Evolutionary conservation across 768 basidiomycete genomes (phyloP).

Genomic region (Tulasnella sp.): DNA sequence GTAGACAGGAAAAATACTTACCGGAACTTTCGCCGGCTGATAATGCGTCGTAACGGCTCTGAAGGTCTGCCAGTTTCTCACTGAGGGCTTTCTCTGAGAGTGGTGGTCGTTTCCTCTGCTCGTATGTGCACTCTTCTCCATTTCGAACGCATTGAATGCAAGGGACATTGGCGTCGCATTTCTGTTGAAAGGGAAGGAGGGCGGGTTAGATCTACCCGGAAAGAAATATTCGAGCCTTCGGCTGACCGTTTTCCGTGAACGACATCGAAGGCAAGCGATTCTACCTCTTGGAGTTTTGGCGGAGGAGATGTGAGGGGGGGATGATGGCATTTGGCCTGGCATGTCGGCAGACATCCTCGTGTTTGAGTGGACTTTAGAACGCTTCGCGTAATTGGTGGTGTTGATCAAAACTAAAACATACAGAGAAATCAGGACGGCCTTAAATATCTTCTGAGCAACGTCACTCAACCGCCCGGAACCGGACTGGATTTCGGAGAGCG

Average conservation of each 20-base stretch:
- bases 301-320: neutral
- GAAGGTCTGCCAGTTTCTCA: constrained; percentile 6
- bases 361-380: too few species aligned
- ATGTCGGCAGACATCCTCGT: too few species aligned
- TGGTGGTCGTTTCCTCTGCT: constrained; percentile 3
- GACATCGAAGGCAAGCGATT: constrained; percentile 7
- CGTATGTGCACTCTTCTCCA: constrained; percentile 9
- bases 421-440: too few species aligned
- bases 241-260: constrained; percentile 6
- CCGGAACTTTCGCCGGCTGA: neutral
- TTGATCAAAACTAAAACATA: too few species aligned
- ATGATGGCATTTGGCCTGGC: neutral
- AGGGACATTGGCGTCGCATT: constrained; percentile 10
- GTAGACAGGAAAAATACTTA: neutral
- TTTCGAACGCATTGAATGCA: constrained; percentile 13
- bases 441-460: too few species aligned
- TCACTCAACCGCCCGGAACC: too few species aligned
- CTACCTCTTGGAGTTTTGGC: constrained; percentile 6
- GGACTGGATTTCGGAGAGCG: too few species aligned
- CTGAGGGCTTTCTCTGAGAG: constrained; percentile 6
- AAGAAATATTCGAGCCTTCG: too few species aligned
- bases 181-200: neutral
- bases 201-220: neutral
- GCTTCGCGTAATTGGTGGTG: too few species aligned
- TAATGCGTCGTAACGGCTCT: neutral